A percentile compares a stretch with the other conserved stretches of the same genome.
Evolutionary conservation across 306 rosid genomes (phyloP).

Genomic region (Quercus aquifolioides): DNA sequence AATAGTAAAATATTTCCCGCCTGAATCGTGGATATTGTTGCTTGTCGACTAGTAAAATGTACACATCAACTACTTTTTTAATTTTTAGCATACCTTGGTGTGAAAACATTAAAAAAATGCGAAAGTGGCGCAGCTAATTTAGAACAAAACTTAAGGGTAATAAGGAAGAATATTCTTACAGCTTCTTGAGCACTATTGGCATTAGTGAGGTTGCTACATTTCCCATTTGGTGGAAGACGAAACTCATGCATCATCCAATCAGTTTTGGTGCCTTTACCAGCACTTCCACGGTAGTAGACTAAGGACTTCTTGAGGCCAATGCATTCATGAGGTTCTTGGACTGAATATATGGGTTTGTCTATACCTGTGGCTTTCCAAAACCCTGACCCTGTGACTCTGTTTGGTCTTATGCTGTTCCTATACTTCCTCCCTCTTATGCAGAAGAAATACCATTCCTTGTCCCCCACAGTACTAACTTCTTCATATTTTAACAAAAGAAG

Average conservation of each 20-base stretch:
- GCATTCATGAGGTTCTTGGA: slow-evolving; percentile 37
- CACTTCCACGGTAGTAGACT: slow-evolving; percentile 83
- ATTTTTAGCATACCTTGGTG: no score
- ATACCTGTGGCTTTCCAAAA: slow-evolving; percentile 93
- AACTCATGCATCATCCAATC: slow-evolving; percentile 99
- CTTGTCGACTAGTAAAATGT: no score
- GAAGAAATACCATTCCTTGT: slow-evolving; percentile 68
- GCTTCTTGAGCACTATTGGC: slow-evolving; percentile 49
- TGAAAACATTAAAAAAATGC: background rate
- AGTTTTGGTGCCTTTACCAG: slow-evolving; percentile 94
- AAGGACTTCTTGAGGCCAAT: slow-evolving; percentile 90
- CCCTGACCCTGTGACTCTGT: slow-evolving; percentile 72
- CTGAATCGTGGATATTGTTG: no score
- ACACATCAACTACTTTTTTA: no score
- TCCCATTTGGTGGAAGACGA: slow-evolving; percentile 64
- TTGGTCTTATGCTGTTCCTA: slow-evolving; percentile 78
- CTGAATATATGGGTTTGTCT: slow-evolving; percentile 57
- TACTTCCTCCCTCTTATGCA: slow-evolving; percentile 84
- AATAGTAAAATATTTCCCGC: no score
- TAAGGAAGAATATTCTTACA: slow-evolving; percentile 40
- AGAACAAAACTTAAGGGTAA: background rate
- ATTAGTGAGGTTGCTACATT: slow-evolving; percentile 11
- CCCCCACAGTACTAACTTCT: slow-evolving; percentile 48
- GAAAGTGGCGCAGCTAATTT: background rate
- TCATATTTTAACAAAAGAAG: background rate